These are phyloP conservation scores for Simplicillium sp. DNA, from an alignment of 2,329 filamentous ascomycete genomes.

Conservation along the genomic window DNA sequence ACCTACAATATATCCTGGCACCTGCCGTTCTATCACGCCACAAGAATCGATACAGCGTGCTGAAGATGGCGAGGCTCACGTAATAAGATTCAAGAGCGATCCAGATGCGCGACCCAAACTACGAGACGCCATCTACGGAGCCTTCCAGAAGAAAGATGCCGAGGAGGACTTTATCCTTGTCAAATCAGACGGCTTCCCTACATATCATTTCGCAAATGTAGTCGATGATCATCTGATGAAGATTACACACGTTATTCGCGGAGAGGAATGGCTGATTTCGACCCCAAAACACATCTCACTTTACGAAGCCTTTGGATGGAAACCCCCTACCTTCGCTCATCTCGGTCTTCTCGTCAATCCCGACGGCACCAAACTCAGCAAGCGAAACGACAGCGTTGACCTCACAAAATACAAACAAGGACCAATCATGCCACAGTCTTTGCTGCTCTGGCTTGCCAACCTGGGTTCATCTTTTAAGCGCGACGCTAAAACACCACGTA, in stretches of 20 bases:
- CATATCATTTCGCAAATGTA: constrained; percentile 95
- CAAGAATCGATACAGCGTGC: constrained; percentile 65
- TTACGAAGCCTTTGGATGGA: constrained; percentile 72
- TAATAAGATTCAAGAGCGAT: constrained; percentile 65
- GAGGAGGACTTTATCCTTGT: constrained; percentile 81
- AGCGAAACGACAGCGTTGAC: constrained; percentile 54
- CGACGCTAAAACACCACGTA: constrained; percentile 22
- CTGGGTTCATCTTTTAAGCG: constrained; percentile 34
- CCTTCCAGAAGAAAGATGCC: constrained; percentile 42
- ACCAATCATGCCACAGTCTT: constrained; percentile 36
- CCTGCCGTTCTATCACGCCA: constrained; percentile 57
- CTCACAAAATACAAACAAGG: constrained; percentile 40
- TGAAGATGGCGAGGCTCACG: constrained; percentile 58
- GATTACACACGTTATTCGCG: constrained; percentile 91
- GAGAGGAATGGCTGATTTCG: constrained; percentile 93
- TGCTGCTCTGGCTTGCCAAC: constrained; percentile 76
- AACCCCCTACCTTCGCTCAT: constrained; percentile 67
- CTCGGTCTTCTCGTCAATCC: constrained; percentile 64
- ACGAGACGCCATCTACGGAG: constrained; percentile 72
- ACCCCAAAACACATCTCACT: constrained; percentile 65
- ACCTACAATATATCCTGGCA: constrained; percentile 45
- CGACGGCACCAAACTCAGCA: constrained; percentile 73
- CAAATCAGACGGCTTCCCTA: constrained; percentile 86
- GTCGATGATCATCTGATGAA: constrained; percentile 93
- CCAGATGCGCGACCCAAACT: constrained; percentile 49